Conservation (phyloP, 2,329 filamentous ascomycete species). For the Botrytis deweyae region DNA sequence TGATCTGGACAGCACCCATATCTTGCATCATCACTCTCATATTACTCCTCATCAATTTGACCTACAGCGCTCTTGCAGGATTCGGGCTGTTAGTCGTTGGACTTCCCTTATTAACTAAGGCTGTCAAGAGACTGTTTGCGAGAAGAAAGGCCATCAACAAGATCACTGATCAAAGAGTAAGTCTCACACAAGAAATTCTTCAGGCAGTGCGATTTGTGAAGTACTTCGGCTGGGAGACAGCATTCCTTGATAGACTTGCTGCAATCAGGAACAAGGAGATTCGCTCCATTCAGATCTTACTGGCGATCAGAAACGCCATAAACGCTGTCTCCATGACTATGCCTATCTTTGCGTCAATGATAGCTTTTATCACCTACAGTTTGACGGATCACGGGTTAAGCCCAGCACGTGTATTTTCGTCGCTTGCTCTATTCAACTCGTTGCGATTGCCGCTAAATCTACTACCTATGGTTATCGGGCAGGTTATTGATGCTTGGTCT, state of each 20-base stretch:
- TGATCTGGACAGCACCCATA: conserved; percentile 85
- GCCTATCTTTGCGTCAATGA: conserved; percentile 92
- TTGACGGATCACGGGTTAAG: conserved; percentile 64
- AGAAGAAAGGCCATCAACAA: conserved; percentile 84
- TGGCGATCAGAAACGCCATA: conserved; percentile 69
- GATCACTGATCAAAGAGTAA: conserved; percentile 88
- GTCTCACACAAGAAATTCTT: conserved; percentile 87
- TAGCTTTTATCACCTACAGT: conserved; percentile 84
- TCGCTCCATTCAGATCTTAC: conserved; percentile 74
- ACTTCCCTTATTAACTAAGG: conserved; percentile 72
- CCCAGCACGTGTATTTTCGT: conserved; percentile 85
- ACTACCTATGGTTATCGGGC: conserved; percentile 82
- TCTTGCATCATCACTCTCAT: conserved; percentile 75
- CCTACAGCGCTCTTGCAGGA: conserved; percentile 84
- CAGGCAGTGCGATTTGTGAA: conserved; percentile 93
- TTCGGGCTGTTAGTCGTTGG: conserved; percentile 79
- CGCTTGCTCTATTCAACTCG: conserved; percentile 88
- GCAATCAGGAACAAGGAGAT: conserved; percentile 77
- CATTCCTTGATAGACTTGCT: conserved; percentile 75
- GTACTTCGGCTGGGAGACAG: conserved; percentile 91
- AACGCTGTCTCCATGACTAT: conserved; percentile 56
- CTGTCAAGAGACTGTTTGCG: conserved; percentile 73
- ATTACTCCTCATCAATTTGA: conserved; percentile 81
- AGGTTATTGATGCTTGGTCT: conserved; percentile 84
- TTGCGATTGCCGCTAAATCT: conserved; percentile 87